Base-by-base conservation (phyloP, 2,329 filamentous ascomycete genomes). In the Diatrype stigma region DNA sequence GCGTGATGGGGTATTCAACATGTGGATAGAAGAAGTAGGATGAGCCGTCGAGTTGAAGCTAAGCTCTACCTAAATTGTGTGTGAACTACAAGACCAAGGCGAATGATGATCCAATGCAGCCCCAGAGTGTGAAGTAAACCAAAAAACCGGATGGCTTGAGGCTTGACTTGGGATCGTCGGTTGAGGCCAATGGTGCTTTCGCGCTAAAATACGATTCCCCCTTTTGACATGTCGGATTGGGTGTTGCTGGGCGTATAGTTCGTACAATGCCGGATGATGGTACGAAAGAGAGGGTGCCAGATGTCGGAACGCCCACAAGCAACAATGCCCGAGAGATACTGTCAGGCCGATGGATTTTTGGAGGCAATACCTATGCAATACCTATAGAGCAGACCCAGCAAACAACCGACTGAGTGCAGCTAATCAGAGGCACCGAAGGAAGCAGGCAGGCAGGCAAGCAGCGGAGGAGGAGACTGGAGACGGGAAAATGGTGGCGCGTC, bases 401-500 rank as follows among this genome's bases (percentile, higher is more conserved):
- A 49, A 44, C 23, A 49, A 45, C n/a, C 6, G 26, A 30, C 26
- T 45, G 22, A 45, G 38, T 46, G 48, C 42, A 50, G 22, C 17
- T 40, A 40, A 21, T 40, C 26, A 30, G n/a, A n/a, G n/a, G n/a
- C n/a, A n/a, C n/a, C n/a, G n/a, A n/a, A n/a, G n/a, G n/a, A n/a
- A n/a, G n/a, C n/a, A n/a, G n/a, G n/a, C n/a, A n/a, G n/a, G n/a
- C n/a, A 12, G n/a, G 19, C 37, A 21, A 17, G 19, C 17, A 19
- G 17, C 16, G 11, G 19, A 40, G 3, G 37, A 21, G 37, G n/a
- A 45, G 50, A 49, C 34, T 26, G 46, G 48, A 40, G 50, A 49
- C 34, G 40, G 46, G 48, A 40, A 28, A n/a, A 46, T 32, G 47
- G 50, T 52, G 51, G 51, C 47, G 51, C 51, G 51, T 35, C 37